These are phyloP conservation scores for Trichophyton verrucosum DNA, from an alignment of 2,329 filamentous ascomycete genomes.

Conservation along the genomic window DNA sequence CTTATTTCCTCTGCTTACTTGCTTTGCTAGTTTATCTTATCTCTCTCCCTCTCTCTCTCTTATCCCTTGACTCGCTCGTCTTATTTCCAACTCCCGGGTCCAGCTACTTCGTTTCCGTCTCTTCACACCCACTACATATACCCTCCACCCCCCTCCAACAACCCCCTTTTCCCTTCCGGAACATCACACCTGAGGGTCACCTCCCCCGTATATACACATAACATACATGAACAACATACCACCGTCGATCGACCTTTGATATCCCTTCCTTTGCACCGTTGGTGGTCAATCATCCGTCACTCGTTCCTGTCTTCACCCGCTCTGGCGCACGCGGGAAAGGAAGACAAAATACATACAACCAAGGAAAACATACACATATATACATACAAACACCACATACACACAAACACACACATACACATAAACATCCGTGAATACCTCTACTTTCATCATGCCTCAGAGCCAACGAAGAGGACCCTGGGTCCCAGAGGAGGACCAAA, in stretches of 20 bases:
- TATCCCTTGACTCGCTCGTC: neutral
- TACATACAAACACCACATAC: neutral
- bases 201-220: neutral
- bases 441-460: slow-evolving; percentile 27
- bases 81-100: neutral
- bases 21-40: neutral
- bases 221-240: neutral
- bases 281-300: neutral
- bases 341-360: neutral
- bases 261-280: neutral
- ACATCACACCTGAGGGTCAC: neutral
- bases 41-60: neutral
- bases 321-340: neutral
- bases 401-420: neutral
- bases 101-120: neutral
- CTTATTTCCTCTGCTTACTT: neutral
- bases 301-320: neutral
- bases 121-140: slow-evolving; percentile 2
- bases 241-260: neutral
- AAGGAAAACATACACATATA: neutral
- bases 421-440: neutral
- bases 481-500: slow-evolving; percentile 63
- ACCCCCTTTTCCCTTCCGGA: neutral
- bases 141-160: neutral
- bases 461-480: slow-evolving; percentile 66